Conservation (phyloP, 192 early-diverging fungal species). For the Coemansia sp. region DNA sequence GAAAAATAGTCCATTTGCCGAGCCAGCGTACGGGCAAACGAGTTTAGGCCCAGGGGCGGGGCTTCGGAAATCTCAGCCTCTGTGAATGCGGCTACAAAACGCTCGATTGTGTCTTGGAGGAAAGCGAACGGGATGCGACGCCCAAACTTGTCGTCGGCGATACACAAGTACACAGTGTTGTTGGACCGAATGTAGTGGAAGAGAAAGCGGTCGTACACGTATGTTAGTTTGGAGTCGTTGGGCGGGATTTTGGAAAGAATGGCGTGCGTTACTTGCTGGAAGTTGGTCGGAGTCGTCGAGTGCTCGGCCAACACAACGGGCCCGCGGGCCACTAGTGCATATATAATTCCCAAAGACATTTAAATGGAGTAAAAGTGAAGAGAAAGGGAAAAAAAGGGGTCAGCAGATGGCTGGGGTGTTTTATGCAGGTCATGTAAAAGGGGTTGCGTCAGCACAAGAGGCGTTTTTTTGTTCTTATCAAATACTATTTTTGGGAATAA, state of each 20-base stretch:
- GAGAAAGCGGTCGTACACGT: slow-evolving; percentile 89
- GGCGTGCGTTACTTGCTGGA: slow-evolving; percentile 77
- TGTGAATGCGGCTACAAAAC: slow-evolving; percentile 61
- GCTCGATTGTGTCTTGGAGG: slow-evolving; percentile 74
- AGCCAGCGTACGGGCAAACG: slow-evolving; percentile 79
- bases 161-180: slow-evolving; percentile 83
- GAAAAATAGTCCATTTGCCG: slow-evolving; percentile 84
- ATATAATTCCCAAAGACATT: slow-evolving; percentile 63
- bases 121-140: slow-evolving; percentile 88
- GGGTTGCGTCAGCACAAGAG: no score
- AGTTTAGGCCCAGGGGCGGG: slow-evolving; percentile 72
- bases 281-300: slow-evolving; percentile 79
- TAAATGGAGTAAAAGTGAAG: not conserved
- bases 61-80: slow-evolving; percentile 58
- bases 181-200: slow-evolving; percentile 87
- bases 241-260: slow-evolving; percentile 89
- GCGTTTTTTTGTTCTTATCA: no score
- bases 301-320: slow-evolving; percentile 79
- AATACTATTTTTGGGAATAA: not conserved
- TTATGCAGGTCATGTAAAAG: not conserved
- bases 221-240: slow-evolving; percentile 88
- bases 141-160: slow-evolving; percentile 73
- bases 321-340: slow-evolving; percentile 77
- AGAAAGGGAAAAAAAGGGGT: not conserved
- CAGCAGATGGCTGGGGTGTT: not conserved